Evolutionary conservation across 306 rosid genomes (phyloP).

Genomic region (Lathyrus oleraceus): DNA sequence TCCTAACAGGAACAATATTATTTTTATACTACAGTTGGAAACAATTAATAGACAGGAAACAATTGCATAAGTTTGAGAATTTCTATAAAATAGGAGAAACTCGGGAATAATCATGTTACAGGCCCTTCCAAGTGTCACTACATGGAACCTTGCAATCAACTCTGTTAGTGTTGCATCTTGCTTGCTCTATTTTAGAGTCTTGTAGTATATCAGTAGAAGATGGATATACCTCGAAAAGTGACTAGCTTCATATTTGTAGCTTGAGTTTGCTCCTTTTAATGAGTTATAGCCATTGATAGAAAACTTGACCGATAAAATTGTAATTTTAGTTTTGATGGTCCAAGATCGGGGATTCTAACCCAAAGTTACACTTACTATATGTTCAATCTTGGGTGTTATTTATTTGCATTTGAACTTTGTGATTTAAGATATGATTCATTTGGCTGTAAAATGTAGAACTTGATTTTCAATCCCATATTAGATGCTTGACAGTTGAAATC

Average conservation of each 20-base stretch:
- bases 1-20: too few relatives aligned
- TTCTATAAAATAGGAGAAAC: background rate
- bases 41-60: background rate
- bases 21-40: too few relatives aligned
- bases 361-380: background rate
- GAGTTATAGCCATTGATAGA: background rate
- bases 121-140: background rate
- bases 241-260: background rate
- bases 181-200: background rate
- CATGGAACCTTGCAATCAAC: background rate
- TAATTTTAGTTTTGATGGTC: constrained; percentile 3
- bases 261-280: background rate
- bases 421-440: background rate
- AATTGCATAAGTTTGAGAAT: background rate
- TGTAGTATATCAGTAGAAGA: background rate
- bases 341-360: background rate
- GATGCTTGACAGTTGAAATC: background rate
- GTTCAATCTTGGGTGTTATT: background rate
- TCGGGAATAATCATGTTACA: background rate
- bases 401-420: constrained; percentile 10
- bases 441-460: background rate
- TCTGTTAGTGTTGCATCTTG: background rate
- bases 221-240: background rate
- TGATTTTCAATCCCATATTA: constrained; percentile 3
- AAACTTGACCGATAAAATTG: background rate